Conservation (phyloP, 352 stramenopile genomes). For the Pythium aphanidermatum region DNA sequence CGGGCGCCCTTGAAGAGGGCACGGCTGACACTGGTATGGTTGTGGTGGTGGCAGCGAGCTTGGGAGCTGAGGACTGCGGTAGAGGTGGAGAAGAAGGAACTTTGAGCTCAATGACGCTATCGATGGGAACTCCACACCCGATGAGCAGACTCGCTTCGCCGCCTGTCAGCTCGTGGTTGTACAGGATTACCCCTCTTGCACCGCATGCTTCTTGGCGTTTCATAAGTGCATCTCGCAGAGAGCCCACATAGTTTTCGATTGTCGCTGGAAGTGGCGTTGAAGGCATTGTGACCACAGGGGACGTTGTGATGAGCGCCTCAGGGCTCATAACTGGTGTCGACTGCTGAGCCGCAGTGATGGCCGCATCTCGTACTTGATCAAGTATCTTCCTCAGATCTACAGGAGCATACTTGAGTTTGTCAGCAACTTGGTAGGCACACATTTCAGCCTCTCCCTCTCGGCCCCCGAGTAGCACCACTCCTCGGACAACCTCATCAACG, state of each 20-base stretch:
- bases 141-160: slow-evolving; percentile 42
- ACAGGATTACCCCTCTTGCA: slow-evolving; percentile 45
- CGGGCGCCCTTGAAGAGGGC: no score
- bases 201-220: slow-evolving; percentile 8
- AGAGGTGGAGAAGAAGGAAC: slow-evolving; percentile 4
- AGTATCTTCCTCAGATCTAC: slow-evolving; percentile 34
- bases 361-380: slow-evolving; percentile 16
- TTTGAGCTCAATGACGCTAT: slow-evolving; percentile 56
- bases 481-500: slow-evolving; percentile 42
- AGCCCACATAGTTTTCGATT: slow-evolving; percentile 18
- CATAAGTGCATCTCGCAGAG: slow-evolving; percentile 13
- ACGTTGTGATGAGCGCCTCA: no score
- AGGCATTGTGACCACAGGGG: no score
- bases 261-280: neutral
- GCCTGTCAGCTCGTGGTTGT: slow-evolving; percentile 44
- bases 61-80: neutral
- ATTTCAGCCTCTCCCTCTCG: slow-evolving; percentile 25
- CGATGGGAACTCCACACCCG: slow-evolving; percentile 34
- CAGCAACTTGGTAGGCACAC: slow-evolving; percentile 30
- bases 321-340: neutral
- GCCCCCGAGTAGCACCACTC: slow-evolving; percentile 43
- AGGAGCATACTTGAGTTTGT: slow-evolving; percentile 38
- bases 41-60: slow-evolving; percentile 1
- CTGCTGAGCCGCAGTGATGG: neutral
- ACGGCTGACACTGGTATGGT: no score